Evolutionary conservation across 257 asterid genomes (phyloP).

Genomic region (Rubia yunnanensis): DNA sequence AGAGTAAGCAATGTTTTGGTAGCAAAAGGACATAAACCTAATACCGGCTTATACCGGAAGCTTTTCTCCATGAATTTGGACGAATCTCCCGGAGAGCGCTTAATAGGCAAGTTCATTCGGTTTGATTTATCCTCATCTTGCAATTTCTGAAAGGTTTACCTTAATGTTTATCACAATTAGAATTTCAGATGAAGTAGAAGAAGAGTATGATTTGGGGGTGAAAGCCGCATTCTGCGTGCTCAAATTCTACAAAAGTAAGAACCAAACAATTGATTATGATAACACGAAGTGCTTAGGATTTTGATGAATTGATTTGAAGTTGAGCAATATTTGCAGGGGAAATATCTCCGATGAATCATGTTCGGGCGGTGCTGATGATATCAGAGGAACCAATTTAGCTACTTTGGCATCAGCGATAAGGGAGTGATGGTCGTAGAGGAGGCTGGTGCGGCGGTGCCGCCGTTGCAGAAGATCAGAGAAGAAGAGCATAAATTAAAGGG

Average conservation of each 20-base stretch:
- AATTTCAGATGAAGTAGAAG: conserved; percentile 23
- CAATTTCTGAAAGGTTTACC: neutral
- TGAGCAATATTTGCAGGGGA: conserved; percentile 42
- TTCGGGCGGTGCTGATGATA: no score
- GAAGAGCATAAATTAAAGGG: no score
- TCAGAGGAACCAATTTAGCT: no score
- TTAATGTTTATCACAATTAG: neutral
- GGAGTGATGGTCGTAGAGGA: no score
- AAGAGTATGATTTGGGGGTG: conserved; percentile 53
- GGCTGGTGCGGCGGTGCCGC: no score
- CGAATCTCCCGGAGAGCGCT: conserved; percentile 27
- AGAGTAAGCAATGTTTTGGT: conserved; percentile 4
- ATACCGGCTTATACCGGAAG: conserved; percentile 24
- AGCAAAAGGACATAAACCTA: conserved; percentile 1
- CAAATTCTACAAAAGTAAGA: conserved; percentile 68
- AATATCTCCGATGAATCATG: conserved; percentile 85
- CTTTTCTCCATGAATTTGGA: conserved; percentile 17
- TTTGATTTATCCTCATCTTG: neutral
- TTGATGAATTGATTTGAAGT: neutral
- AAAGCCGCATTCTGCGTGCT: conserved; percentile 66
- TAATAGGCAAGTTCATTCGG: conserved; percentile 23
- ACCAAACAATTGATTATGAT: neutral
- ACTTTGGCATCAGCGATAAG: no score
- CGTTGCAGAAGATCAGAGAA: no score
- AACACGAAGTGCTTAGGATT: neutral